Conservation (phyloP, 2,329 filamentous ascomycete species). For the Phoma sp. region DNA sequence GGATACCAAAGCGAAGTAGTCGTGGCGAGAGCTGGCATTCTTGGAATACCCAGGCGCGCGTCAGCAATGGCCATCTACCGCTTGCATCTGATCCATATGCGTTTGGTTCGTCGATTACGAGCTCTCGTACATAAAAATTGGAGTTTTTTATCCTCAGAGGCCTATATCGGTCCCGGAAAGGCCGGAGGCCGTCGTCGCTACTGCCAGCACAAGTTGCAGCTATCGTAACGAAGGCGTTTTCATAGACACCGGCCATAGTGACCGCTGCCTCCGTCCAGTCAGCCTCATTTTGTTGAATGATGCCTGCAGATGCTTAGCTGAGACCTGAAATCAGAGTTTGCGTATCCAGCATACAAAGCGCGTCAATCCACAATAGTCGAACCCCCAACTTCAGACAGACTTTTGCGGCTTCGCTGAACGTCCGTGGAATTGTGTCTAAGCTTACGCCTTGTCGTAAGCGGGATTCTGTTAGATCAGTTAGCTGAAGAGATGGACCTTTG, state of each 20-base stretch:
- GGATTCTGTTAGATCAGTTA: too few species aligned
- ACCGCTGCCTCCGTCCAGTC: neutral
- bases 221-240: neutral
- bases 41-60: neutral
- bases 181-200: neutral
- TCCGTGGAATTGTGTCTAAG: too few species aligned
- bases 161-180: neutral
- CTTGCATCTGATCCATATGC: too few species aligned
- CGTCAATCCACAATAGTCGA: neutral
- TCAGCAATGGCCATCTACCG: neutral
- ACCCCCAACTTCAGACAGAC: too few species aligned
- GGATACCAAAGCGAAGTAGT: neutral
- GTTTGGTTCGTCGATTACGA: too few species aligned
- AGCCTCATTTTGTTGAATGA: neutral
- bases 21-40: neutral
- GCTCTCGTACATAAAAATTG: too few species aligned
- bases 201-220: neutral
- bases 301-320: neutral
- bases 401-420: too few species aligned
- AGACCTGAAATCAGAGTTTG: too few species aligned
- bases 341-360: neutral
- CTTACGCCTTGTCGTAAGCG: too few species aligned
- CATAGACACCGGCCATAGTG: neutral
- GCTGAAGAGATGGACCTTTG: too few species aligned
- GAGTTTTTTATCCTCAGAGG: neutral